phyloP scores from a whole-genome alignment of 1,284 basidiomycete genomes.

The Fomitopsis betulina region DNA sequence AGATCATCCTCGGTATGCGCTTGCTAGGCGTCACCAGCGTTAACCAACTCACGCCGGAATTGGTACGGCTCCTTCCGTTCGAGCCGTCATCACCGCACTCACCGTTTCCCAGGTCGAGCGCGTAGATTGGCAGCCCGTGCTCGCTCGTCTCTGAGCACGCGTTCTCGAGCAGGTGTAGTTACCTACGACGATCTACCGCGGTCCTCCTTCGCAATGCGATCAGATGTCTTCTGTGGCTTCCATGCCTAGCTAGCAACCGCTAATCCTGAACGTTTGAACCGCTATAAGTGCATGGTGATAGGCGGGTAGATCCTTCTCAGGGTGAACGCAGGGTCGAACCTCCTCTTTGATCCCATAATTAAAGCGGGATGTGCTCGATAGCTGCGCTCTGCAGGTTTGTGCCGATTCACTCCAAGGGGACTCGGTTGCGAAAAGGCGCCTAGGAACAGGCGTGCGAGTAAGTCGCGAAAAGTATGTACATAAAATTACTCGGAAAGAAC shows the following conservation, averaged over 20 bases:
- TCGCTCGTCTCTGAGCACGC: neutral
- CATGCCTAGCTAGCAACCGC: too few relatives aligned
- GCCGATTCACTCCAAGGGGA: neutral
- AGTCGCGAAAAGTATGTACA: neutral
- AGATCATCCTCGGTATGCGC: slow-evolving; percentile 79
- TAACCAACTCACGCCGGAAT: slow-evolving; percentile 70
- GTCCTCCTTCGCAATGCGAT: neutral
- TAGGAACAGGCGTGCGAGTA: neutral
- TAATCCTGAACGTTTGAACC: too few relatives aligned
- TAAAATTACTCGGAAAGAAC: neutral
- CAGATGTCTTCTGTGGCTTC: too few relatives aligned
- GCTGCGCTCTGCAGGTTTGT: neutral
- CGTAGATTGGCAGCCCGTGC: slow-evolving; percentile 57
- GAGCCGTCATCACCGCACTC: slow-evolving; percentile 39
- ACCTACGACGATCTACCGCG: neutral
- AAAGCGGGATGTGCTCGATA: too few relatives aligned
- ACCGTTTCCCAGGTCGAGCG: slow-evolving; percentile 52
- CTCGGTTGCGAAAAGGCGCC: neutral
- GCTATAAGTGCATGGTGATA: too few relatives aligned
- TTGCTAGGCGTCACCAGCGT: slow-evolving; percentile 74
- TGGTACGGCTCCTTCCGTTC: slow-evolving; percentile 42
- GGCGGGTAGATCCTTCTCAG: too few relatives aligned
- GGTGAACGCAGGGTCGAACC: too few relatives aligned
- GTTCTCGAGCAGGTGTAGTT: neutral
- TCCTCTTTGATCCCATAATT: too few relatives aligned